Evolutionary conservation across 805 yeast species (phyloP).

Genomic region (Nakazawaea anatomiae): DNA sequence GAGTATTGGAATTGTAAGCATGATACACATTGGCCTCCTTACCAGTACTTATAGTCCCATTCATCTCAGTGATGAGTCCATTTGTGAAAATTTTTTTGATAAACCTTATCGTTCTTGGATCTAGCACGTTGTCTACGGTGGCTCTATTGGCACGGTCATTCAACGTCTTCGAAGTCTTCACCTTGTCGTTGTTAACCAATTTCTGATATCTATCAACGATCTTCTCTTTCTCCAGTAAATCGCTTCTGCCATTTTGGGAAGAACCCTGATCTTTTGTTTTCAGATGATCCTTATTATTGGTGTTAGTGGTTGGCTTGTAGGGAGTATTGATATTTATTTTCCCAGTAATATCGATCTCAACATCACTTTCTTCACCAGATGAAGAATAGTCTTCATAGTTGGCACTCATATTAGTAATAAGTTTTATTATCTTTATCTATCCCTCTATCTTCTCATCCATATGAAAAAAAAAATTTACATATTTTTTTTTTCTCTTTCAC

Average conservation of each 20-base stretch:
- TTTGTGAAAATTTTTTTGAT: constrained; percentile 75
- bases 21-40: constrained; percentile 98
- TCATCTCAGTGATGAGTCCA: constrained; percentile 77
- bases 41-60: constrained; percentile 94
- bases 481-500: not conserved
- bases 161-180: constrained; percentile 8
- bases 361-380: not conserved
- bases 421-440: not conserved
- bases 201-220: constrained; percentile 10
- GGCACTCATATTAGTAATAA: too few species aligned
- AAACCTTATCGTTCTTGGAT: constrained; percentile 87
- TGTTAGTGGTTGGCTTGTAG: not conserved
- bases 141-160: constrained; percentile 67
- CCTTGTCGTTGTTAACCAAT: constrained; percentile 10
- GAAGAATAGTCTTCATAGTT: not conserved
- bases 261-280: too few species aligned
- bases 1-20: constrained; percentile 44
- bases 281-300: too few species aligned
- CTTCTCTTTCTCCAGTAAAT: constrained; percentile 10
- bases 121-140: constrained; percentile 93
- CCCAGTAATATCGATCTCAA: not conserved
- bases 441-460: not conserved
- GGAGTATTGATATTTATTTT: constrained; percentile 5
- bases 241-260: not conserved
- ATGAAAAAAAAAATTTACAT: not conserved